Conservation (phyloP, 2,329 filamentous ascomycete genomes). For the Zelopaecilomyces penicillatus region DNA sequence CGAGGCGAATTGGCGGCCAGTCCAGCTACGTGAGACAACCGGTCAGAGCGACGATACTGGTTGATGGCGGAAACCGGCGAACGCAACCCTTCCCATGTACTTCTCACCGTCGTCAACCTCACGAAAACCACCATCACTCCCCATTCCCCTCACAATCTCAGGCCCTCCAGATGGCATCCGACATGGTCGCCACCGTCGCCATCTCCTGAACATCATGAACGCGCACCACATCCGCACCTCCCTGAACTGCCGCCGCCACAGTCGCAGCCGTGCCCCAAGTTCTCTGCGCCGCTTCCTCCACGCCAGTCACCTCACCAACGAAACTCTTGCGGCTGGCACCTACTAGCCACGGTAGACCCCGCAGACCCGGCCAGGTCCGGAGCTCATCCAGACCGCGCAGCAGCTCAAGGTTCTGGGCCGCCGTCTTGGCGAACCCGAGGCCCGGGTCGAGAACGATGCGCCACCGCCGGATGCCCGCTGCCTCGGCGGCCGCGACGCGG, state of each 20-base stretch:
- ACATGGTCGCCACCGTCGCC: slow-evolving; percentile 74
- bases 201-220: slow-evolving; percentile 90
- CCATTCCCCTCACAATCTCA: slow-evolving; percentile 7
- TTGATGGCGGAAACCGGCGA: too few relatives aligned
- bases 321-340: slow-evolving; percentile 87
- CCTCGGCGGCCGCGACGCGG: slow-evolving; percentile 66
- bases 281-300: slow-evolving; percentile 59
- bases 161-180: slow-evolving; percentile 81
- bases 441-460: slow-evolving; percentile 91
- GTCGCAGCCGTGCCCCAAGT: slow-evolving; percentile 83
- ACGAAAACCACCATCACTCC: too few relatives aligned
- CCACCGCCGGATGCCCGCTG: slow-evolving; percentile 80
- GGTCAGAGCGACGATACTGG: too few relatives aligned
- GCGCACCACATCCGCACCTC: slow-evolving; percentile 83
- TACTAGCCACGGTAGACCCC: slow-evolving; percentile 76
- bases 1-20: too few relatives aligned
- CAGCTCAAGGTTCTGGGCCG: slow-evolving; percentile 72
- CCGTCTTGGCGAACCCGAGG: slow-evolving; percentile 84
- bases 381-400: slow-evolving; percentile 60
- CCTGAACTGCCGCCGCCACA: slow-evolving; percentile 74
- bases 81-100: too few relatives aligned
- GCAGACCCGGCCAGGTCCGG: slow-evolving; percentile 53
- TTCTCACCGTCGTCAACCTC: too few relatives aligned
- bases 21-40: too few relatives aligned
- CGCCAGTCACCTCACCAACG: slow-evolving; percentile 73